phyloP scores from a whole-genome alignment of 495 filamentous ascomycete genomes.

The Collariella sp. region DNA sequence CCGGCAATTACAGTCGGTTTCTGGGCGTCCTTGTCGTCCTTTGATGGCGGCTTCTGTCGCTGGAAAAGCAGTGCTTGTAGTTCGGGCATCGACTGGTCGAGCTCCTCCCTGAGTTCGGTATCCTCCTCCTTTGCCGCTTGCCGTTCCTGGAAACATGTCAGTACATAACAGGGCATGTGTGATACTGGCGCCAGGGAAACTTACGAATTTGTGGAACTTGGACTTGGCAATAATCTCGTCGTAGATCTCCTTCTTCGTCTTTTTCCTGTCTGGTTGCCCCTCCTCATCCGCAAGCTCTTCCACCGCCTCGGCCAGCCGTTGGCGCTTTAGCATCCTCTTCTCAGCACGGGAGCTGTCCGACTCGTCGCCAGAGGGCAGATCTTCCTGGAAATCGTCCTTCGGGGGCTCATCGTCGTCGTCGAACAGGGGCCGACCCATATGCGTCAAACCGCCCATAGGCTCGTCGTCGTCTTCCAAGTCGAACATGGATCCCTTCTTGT shows the following conservation, averaged over 20 bases:
- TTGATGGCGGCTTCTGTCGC: constrained; percentile 19
- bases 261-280: constrained; percentile 66
- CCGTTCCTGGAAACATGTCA: constrained; percentile 34
- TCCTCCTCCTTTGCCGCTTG: constrained; percentile 92
- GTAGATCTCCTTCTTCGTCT: constrained; percentile 91
- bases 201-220: constrained; percentile 82
- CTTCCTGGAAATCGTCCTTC: constrained; percentile 64
- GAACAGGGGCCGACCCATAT: constrained; percentile 65
- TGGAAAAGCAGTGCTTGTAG: constrained; percentile 61
- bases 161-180: neutral
- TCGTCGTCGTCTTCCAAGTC: constrained; percentile 85
- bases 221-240: constrained; percentile 96
- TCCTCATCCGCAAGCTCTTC: constrained; percentile 39
- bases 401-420: constrained; percentile 36
- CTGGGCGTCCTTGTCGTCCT: constrained; percentile 47
- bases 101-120: constrained; percentile 55
- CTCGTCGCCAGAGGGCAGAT: constrained; percentile 50
- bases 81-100: constrained; percentile 64
- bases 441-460: constrained; percentile 65
- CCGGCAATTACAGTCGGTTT: constrained; percentile 48
- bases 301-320: constrained; percentile 36
- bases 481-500: constrained; percentile 69
- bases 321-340: constrained; percentile 51
- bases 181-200: neutral
- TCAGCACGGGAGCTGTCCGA: constrained; percentile 41